phyloP scores from a whole-genome alignment of 371 early-diverging fungal species.

The Mortierella sp. region DNA sequence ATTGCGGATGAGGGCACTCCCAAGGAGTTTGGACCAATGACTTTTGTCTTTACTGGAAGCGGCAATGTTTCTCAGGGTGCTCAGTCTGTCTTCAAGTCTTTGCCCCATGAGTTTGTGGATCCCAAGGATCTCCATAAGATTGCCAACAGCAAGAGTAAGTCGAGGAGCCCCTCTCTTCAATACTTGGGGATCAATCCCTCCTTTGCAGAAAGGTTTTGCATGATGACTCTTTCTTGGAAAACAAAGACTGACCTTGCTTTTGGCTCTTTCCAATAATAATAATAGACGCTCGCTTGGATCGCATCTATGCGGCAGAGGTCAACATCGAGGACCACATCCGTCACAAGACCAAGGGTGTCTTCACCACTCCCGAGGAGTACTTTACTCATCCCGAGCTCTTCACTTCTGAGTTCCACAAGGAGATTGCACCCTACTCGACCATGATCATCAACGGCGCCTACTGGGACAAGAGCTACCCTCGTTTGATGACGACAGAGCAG shows the following conservation, averaged over 20 bases:
- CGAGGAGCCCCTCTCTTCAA: neutral
- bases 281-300: conserved; percentile 46
- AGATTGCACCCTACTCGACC: conserved; percentile 91
- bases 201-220: too few relatives aligned
- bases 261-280: neutral
- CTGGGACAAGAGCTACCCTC: conserved; percentile 92
- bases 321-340: conserved; percentile 83
- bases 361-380: conserved; percentile 75
- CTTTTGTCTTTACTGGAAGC: conserved; percentile 93
- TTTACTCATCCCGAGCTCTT: conserved; percentile 83
- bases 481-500: conserved; percentile 87
- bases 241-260: neutral
- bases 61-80: conserved; percentile 97
- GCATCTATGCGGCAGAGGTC: conserved; percentile 84
- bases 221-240: neutral
- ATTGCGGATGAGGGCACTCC: conserved; percentile 91
- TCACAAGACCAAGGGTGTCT: conserved; percentile 71
- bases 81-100: conserved; percentile 85
- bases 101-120: conserved; percentile 93
- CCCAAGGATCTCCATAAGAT: conserved; percentile 83
- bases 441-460: conserved; percentile 95
- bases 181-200: too few relatives aligned
- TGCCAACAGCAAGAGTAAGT: conserved; percentile 71
- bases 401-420: conserved; percentile 86
- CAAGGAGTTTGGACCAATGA: conserved; percentile 87